Evolutionary conservation across 73 alveolate genomes (phyloP).

Genomic region (Effrenium voratum): DNA sequence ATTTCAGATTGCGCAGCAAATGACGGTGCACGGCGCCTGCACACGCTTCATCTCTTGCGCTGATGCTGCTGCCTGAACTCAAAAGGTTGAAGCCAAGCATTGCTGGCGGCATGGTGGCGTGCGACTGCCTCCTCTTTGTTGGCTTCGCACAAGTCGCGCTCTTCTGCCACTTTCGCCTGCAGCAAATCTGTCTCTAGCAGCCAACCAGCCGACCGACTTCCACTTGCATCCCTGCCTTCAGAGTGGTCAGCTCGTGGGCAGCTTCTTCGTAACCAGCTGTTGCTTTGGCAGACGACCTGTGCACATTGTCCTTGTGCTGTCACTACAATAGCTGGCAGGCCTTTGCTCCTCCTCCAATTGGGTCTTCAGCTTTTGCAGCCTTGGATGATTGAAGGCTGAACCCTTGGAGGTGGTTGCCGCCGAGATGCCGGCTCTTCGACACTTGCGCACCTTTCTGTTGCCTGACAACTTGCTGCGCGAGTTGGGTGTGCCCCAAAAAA

Average conservation of each 20-base stretch:
- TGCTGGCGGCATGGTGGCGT: not conserved
- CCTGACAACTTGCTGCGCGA: too few relatives aligned
- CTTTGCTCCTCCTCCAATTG: conserved; percentile 62
- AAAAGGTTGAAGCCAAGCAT: not conserved
- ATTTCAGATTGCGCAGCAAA: too few relatives aligned
- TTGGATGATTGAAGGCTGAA: too few relatives aligned
- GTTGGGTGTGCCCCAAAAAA: too few relatives aligned
- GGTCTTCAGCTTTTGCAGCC: conserved; percentile 44
- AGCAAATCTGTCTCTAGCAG: not conserved
- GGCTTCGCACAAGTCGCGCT: not conserved
- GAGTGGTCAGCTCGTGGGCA: conserved; percentile 19
- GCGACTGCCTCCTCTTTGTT: not conserved
- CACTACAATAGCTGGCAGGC: not conserved
- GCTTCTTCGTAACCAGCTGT: not conserved
- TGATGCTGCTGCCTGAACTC: not conserved
- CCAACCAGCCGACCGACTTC: not conserved
- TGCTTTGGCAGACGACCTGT: conserved; percentile 43
- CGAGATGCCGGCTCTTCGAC: not conserved
- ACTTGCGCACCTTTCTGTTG: too few relatives aligned
- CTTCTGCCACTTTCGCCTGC: conserved; percentile 13
- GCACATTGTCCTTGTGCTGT: not conserved
- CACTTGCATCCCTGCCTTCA: not conserved
- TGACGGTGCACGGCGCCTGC: too few relatives aligned
- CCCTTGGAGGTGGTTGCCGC: not conserved
- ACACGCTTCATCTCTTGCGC: too few relatives aligned